Evolutionary conservation across 257 asterid species (phyloP).

Genomic region (Ballota nigra): DNA sequence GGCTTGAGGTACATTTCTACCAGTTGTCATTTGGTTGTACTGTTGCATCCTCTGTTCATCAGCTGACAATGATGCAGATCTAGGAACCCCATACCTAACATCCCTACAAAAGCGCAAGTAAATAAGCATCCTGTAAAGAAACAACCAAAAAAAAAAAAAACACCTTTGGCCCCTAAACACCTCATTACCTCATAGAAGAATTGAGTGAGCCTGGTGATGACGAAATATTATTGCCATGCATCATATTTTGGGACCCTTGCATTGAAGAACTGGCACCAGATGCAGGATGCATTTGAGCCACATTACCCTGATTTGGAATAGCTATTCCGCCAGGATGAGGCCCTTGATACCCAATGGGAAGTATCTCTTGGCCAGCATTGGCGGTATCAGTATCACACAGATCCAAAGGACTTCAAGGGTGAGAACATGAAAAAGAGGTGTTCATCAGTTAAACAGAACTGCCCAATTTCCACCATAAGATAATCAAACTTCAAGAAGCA

Average conservation of each 20-base stretch:
- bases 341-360: constrained; percentile 70
- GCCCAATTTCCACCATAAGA: constrained; percentile 7
- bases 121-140: background rate
- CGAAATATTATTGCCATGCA: constrained; percentile 57
- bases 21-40: constrained; percentile 59
- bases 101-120: constrained; percentile 46
- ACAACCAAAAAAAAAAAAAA: background rate
- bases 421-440: constrained; percentile 22
- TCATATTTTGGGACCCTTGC: constrained; percentile 70
- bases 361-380: constrained; percentile 52
- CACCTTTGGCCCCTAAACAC: constrained; percentile 14
- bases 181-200: constrained; percentile 65
- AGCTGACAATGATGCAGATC: constrained; percentile 58
- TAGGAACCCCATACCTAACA: constrained; percentile 63
- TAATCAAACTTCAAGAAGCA: background rate
- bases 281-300: constrained; percentile 47
- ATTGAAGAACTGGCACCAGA: constrained; percentile 53
- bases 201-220: constrained; percentile 60
- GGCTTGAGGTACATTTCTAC: constrained; percentile 56
- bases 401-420: constrained; percentile 78
- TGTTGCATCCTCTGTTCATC: constrained; percentile 90
- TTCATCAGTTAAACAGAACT: constrained; percentile 3
- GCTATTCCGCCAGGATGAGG: constrained; percentile 56
- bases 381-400: constrained; percentile 73
- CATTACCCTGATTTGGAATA: constrained; percentile 51